These are phyloP conservation scores for Ustilago esculenta DNA, from an alignment of 1,284 basidiomycete species.

Conservation along the genomic window DNA sequence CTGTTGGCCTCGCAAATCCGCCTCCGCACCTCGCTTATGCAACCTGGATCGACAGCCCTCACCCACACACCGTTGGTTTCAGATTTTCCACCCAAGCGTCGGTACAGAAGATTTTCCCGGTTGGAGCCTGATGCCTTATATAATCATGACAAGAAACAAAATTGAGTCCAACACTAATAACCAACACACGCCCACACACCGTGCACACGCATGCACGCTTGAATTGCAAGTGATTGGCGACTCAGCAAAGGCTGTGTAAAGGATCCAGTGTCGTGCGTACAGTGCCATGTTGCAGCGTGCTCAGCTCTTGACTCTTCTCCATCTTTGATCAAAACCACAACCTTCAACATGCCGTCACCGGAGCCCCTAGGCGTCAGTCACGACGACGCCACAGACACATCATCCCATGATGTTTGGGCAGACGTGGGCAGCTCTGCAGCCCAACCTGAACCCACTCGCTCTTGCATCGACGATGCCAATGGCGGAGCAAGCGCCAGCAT, in stretches of 20 bases:
- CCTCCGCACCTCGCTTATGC: conserved; percentile 23
- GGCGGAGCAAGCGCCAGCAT: conserved; percentile 48
- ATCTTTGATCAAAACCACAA: background rate
- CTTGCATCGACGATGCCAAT: conserved; percentile 24
- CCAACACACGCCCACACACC: conserved; percentile 4
- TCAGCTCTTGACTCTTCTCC: too few relatives aligned
- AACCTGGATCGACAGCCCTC: conserved; percentile 11
- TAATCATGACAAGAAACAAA: conserved; percentile 20
- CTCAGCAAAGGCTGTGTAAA: background rate
- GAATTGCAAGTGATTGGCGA: background rate
- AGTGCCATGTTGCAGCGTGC: too few relatives aligned
- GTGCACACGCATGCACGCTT: background rate
- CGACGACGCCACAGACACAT: conserved; percentile 2
- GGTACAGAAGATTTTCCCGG: too few relatives aligned
- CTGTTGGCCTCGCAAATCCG: conserved; percentile 8
- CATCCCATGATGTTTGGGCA: conserved; percentile 27
- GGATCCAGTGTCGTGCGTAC: background rate
- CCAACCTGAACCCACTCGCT: background rate
- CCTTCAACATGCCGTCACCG: conserved; percentile 13
- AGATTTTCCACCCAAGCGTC: too few relatives aligned
- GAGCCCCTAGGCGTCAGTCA: conserved; percentile 15
- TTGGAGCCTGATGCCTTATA: too few relatives aligned
- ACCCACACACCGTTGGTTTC: conserved; percentile 19
- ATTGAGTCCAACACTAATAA: conserved; percentile 10
- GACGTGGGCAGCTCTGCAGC: conserved; percentile 8